phyloP scores from a whole-genome alignment of 495 filamentous ascomycete species.

The Bacidia gigantensis region DNA sequence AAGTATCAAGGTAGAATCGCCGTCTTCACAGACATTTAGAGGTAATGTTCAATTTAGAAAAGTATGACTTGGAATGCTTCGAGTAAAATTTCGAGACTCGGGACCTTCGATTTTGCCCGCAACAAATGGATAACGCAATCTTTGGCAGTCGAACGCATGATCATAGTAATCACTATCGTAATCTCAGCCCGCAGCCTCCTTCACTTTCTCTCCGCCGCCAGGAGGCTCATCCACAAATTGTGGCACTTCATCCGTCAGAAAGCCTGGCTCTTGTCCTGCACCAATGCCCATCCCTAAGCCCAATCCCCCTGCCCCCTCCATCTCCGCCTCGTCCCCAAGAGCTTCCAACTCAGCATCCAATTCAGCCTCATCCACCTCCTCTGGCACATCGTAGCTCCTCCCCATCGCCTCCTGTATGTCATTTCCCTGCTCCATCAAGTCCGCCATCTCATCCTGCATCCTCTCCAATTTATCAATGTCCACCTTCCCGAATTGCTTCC shows the following conservation, averaged over 20 bases:
- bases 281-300: conserved; percentile 40
- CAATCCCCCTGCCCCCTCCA: conserved; percentile 42
- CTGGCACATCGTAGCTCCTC: conserved; percentile 85
- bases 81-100: no score
- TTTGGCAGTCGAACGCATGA: no score
- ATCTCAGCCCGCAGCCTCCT: conserved; percentile 54
- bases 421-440: conserved; percentile 93
- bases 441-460: conserved; percentile 98
- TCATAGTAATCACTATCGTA: neutral
- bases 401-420: conserved; percentile 96
- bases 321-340: conserved; percentile 77
- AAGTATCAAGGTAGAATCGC: neutral
- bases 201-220: conserved; percentile 50
- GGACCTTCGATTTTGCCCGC: no score
- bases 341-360: conserved; percentile 94
- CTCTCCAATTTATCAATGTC: conserved; percentile 95
- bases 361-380: conserved; percentile 96
- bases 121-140: no score
- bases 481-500: conserved; percentile 93
- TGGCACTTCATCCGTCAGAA: conserved; percentile 77
- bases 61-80: no score
- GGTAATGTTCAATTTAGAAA: no score
- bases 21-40: neutral
- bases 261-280: conserved; percentile 56
- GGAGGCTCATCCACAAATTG: conserved; percentile 81